Evolutionary conservation across 495 filamentous ascomycete genomes (phyloP).

Genomic region (Chaetomium tenue): DNA sequence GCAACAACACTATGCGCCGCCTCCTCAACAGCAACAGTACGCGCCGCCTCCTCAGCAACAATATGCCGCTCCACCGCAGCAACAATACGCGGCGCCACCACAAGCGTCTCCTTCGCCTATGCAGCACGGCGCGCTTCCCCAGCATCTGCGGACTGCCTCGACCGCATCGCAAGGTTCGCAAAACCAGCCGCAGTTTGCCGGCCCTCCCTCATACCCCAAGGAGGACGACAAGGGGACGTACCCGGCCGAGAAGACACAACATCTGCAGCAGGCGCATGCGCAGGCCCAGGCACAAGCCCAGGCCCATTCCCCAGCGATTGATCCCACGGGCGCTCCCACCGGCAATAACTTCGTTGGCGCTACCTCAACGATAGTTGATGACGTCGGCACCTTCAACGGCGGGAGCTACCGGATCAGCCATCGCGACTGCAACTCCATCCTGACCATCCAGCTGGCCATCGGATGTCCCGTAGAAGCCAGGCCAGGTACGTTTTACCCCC

Average conservation of each 20-base stretch:
- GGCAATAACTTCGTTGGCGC: constrained; percentile 59
- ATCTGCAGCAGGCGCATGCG: constrained; percentile 13
- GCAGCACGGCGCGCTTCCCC: constrained; percentile 32
- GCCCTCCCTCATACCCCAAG: constrained; percentile 39
- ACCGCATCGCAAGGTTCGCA: constrained; percentile 30
- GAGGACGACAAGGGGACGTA: constrained; percentile 33
- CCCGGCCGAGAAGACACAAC: constrained; percentile 41
- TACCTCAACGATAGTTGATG: constrained; percentile 60
- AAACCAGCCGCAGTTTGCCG: constrained; percentile 34
- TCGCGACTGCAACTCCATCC: constrained; percentile 81
- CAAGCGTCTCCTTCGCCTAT: constrained; percentile 17
- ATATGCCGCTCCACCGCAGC: constrained; percentile 32
- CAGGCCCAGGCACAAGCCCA: constrained; percentile 22
- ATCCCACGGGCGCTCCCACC: constrained; percentile 31
- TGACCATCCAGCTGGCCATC: constrained; percentile 86
- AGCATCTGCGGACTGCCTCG: constrained; percentile 31
- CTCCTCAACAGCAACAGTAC: constrained; percentile 38
- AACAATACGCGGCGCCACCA: constrained; percentile 20
- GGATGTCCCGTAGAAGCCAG: constrained; percentile 80
- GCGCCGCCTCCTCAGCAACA: constrained; percentile 40
- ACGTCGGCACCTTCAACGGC: constrained; percentile 92
- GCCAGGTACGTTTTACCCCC: constrained; percentile 57
- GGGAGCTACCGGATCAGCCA: constrained; percentile 93
- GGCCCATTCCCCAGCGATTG: constrained; percentile 30
- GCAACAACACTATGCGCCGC: constrained; percentile 37